Evolutionary conservation across 257 asterid genomes (phyloP).

Genomic region (Rubia yunnanensis): DNA sequence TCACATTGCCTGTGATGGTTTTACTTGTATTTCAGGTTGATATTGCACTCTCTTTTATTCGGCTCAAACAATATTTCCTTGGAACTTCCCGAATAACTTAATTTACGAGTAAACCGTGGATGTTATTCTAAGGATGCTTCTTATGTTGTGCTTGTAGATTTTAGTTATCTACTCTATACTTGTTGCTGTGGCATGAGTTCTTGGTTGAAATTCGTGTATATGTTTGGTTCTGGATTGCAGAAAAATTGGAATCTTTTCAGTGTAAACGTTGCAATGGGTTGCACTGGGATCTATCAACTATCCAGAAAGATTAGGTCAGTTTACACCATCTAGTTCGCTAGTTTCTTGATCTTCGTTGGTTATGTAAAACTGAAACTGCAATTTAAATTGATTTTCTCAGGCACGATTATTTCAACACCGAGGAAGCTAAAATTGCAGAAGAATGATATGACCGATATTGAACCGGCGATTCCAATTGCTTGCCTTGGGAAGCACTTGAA

Average conservation of each 20-base stretch:
- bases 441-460: constrained; percentile 39
- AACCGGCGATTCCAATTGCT: constrained; percentile 8
- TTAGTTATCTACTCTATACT: background rate
- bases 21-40: no score
- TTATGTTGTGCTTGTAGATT: background rate
- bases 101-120: background rate
- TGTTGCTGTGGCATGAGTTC: background rate
- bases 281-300: constrained; percentile 83
- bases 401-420: constrained; percentile 54
- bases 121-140: background rate
- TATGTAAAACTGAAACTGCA: background rate
- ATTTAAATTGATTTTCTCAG: constrained; percentile 23
- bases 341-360: background rate
- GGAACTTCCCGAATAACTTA: background rate
- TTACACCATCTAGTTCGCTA: background rate
- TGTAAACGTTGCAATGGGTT: constrained; percentile 85
- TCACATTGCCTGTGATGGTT: background rate
- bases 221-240: constrained; percentile 43
- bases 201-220: background rate
- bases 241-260: constrained; percentile 90
- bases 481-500: constrained; percentile 4
- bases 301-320: constrained; percentile 63
- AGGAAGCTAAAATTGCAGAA: constrained; percentile 49
- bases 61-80: no score
- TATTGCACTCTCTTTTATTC: background rate